Conservation (phyloP, 2,329 filamentous ascomycete species). For the Neonectria sp. region DNA sequence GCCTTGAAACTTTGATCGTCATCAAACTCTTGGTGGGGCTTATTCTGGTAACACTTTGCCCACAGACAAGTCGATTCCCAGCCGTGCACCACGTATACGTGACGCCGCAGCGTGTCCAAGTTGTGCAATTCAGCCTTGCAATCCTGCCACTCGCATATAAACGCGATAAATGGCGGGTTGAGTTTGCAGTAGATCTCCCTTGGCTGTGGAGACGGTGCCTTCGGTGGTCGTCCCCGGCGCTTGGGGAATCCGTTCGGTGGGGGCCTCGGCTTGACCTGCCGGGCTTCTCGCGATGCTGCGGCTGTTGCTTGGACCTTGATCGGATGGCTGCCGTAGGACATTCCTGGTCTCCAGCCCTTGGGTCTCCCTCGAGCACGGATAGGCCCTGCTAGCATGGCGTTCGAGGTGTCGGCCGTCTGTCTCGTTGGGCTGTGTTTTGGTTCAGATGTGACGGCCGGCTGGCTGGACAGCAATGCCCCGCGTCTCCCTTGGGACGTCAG, state of each 20-base stretch:
- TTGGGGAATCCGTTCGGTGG: conserved; percentile 50
- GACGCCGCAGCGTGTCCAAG: conserved; percentile 69
- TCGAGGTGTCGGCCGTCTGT: conserved; percentile 17
- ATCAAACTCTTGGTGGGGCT: conserved; percentile 53
- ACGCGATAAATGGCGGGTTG: conserved; percentile 64
- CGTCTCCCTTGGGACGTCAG: conserved; percentile 36
- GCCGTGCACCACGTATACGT: conserved; percentile 67
- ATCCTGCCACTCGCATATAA: conserved; percentile 71
- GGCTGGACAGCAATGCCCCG: conserved; percentile 11
- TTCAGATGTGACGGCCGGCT: conserved; percentile 12
- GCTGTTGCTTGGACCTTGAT: conserved; percentile 33
- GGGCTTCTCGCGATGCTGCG: conserved; percentile 40
- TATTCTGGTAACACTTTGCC: conserved; percentile 48
- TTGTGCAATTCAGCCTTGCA: conserved; percentile 76
- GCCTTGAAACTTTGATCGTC: conserved; percentile 56
- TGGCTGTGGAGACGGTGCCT: conserved; percentile 55
- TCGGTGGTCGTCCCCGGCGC: conserved; percentile 60
- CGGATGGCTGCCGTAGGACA: conserved; percentile 48
- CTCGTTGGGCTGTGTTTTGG: conserved; percentile 14
- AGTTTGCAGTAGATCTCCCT: conserved; percentile 59
- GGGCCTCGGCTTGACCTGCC: conserved; percentile 49
- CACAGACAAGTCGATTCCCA: conserved; percentile 49
- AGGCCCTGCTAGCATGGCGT: conserved; percentile 18
- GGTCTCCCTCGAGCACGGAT: conserved; percentile 59
- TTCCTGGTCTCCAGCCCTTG: conserved; percentile 59